Evolutionary conservation across 2,329 filamentous ascomycete species (phyloP), one percentile per base, ranked within the genome.

Genomic region (Aureobasidium uvarum): DNA sequence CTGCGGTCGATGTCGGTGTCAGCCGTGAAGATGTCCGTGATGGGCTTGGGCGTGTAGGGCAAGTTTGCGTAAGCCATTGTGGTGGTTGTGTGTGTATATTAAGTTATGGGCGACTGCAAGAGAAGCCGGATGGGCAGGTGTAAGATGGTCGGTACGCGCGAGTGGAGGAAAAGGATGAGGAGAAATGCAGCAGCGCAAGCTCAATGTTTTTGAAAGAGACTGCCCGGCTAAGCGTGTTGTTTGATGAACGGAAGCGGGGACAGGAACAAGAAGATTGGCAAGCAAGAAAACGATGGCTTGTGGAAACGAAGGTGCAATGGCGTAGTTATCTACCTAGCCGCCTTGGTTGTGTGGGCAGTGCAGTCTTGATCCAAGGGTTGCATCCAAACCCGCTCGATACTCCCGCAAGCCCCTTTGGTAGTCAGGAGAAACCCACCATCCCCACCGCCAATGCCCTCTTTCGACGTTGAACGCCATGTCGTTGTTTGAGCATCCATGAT

Each of bases 1-100:
- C 85, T 81, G 58, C 85, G 81, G 76, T 91, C 86, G 75, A 91
- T 88, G 72, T 86, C 84, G 48, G 86, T 89, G 73, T 89, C 87
- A 69, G 75, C 78, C 62, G 86, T 89, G 77, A 89, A 86, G 73
- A 86, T 78, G 73, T 86, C 84, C 60, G 84, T 86, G 46, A 81
- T 73, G 25, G 84, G 84, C 71, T 81, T 79, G 16, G 76, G 75
- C 31, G 77, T 78, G 71, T 78, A 78, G 36, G 75, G 74, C 38
- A 66, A 36, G 60, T 68, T 69, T 73, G 74, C 74, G 69, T 75
- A 76, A 16, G 75, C 75, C 75, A 77, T 77, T 67, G 69, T 72
- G 67, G 28, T 50, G 36, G 33, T 64, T 55, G 59, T 62, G 18
- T 51, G 54, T 25, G n/a, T 48, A 38, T 16, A 38, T 16, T 28